phyloP scores from a whole-genome alignment of 257 asterid genomes.

The Solanum microdontum region DNA sequence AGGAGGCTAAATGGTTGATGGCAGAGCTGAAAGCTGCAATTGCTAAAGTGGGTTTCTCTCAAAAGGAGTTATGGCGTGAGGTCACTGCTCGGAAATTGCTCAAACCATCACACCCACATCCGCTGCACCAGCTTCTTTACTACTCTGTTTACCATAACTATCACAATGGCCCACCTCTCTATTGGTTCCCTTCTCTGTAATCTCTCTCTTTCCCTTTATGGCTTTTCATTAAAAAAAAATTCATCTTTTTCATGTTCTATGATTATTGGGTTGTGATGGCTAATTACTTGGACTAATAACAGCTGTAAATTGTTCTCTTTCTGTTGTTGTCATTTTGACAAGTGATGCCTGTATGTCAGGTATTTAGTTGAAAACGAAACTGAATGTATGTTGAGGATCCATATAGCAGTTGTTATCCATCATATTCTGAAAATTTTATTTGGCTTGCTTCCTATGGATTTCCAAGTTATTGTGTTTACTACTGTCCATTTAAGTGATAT shows the following conservation, averaged over 20 bases:
- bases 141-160: slow-evolving; percentile 38
- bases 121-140: slow-evolving; percentile 66
- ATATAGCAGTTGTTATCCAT: not conserved
- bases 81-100: slow-evolving; percentile 39
- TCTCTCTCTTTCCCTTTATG: not conserved
- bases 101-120: slow-evolving; percentile 66
- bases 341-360: not conserved
- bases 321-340: not conserved
- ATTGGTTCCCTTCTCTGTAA: slow-evolving; percentile 87
- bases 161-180: slow-evolving; percentile 62
- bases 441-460: not conserved
- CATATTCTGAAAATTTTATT: not conserved
- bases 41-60: slow-evolving; percentile 5
- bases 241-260: not conserved
- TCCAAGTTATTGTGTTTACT: not conserved
- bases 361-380: not conserved
- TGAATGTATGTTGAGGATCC: not conserved
- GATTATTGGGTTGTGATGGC: not conserved
- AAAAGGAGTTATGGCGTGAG: slow-evolving; percentile 44
- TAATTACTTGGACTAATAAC: not conserved
- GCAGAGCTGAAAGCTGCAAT: slow-evolving; percentile 26
- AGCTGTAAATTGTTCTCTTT: not conserved
- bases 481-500: not conserved
- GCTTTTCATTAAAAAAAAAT: too few relatives aligned
- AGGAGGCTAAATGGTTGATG: slow-evolving; percentile 46